A percentile compares a stretch with the other conserved stretches of the same genome.
These are phyloP conservation scores for Nakataea oryzae DNA, from an alignment of 2,329 filamentous ascomycete species.

Conservation along the genomic window DNA sequence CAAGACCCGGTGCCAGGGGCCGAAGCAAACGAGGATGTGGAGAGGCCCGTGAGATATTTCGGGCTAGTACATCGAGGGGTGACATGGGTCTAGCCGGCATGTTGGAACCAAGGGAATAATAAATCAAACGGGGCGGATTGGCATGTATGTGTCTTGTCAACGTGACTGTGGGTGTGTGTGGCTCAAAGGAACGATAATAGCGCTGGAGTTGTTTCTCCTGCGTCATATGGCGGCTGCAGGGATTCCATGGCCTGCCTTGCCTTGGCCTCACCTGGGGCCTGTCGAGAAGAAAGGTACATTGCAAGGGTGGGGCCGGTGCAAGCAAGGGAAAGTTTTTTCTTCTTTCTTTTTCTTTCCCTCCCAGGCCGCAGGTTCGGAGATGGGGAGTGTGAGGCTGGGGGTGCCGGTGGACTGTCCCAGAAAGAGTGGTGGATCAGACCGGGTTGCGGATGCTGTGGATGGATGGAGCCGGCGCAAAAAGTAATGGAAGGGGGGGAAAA, in stretches of 20 bases:
- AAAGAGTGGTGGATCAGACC: slow-evolving; percentile 10
- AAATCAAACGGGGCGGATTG: slow-evolving; percentile 19
- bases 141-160: slow-evolving; percentile 16
- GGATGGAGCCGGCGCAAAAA: background rate
- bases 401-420: slow-evolving; percentile 5
- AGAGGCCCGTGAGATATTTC: slow-evolving; percentile 8
- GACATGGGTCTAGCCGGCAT: slow-evolving; percentile 11
- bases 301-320: background rate
- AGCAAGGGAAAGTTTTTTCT: background rate
- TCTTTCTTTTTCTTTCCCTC: slow-evolving; percentile 6
- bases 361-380: slow-evolving; percentile 12
- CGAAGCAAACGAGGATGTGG: slow-evolving; percentile 9
- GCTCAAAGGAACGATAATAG: slow-evolving; percentile 13
- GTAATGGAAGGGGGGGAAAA: slow-evolving; percentile 1
- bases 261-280: background rate
- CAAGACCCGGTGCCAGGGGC: slow-evolving; percentile 8
- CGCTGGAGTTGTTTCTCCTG: slow-evolving; percentile 12
- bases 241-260: slow-evolving; percentile 8
- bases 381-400: slow-evolving; percentile 12
- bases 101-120: slow-evolving; percentile 19
- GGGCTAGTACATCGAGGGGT: background rate
- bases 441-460: slow-evolving; percentile 8
- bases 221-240: slow-evolving; percentile 21
- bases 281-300: background rate
- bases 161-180: slow-evolving; percentile 14